A percentile compares a stretch with the other conserved stretches of the same genome.
Evolutionary conservation across 1,284 basidiomycete species (phyloP).

Genomic region (Ustilago hordei): DNA sequence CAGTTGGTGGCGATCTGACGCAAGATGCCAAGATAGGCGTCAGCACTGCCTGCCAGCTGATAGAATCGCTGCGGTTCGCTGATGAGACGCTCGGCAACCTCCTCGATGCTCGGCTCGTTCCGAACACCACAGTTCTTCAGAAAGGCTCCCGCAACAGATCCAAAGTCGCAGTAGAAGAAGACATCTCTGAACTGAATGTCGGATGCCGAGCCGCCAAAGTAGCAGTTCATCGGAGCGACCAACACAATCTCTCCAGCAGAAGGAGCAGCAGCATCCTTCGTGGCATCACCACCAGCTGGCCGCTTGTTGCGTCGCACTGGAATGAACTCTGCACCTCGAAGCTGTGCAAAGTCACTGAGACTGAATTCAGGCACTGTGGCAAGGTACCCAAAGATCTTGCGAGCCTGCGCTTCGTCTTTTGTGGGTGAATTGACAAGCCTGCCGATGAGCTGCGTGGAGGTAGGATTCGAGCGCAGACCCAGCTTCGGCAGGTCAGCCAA

Average conservation of each 20-base stretch:
- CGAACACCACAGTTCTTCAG: conserved; percentile 87
- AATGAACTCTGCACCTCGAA: conserved; percentile 55
- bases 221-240: conserved; percentile 74
- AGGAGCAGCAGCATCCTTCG: conserved; percentile 7
- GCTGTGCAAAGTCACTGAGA: conserved; percentile 41
- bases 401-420: conserved; percentile 74
- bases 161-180: conserved; percentile 89
- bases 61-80: conserved; percentile 77
- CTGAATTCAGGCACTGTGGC: conserved; percentile 72
- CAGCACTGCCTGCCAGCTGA: conserved; percentile 76
- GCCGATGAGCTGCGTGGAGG: conserved; percentile 76
- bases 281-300: conserved; percentile 1
- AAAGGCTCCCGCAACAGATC: conserved; percentile 81
- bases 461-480: conserved; percentile 81
- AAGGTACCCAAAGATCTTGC: conserved; percentile 81
- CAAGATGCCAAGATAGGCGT: conserved; percentile 79
- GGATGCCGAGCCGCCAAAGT: conserved; percentile 68
- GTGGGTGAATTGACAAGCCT: conserved; percentile 78
- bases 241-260: conserved; percentile 35
- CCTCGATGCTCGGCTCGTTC: conserved; percentile 86
- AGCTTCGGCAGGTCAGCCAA: conserved; percentile 77
- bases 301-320: conserved; percentile 48
- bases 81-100: conserved; percentile 72
- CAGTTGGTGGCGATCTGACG: conserved; percentile 85
- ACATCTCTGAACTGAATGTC: conserved; percentile 64